These are phyloP conservation scores for Neurospora sp. DNA, from an alignment of 495 filamentous ascomycete species.

Conservation along the genomic window DNA sequence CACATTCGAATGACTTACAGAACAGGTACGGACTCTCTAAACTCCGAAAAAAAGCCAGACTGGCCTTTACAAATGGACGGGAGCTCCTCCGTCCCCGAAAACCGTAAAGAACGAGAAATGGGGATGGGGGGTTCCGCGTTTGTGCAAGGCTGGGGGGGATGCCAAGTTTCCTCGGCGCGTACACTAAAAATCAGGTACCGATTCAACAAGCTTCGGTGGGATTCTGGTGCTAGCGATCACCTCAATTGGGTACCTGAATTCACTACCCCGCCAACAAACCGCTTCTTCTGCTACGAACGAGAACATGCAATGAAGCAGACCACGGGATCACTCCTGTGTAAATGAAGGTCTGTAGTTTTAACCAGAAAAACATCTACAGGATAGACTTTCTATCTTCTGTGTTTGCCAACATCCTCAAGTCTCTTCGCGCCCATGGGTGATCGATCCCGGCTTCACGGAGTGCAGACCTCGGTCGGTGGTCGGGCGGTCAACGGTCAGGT, in stretches of 20 bases:
- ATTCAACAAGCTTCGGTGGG: background rate
- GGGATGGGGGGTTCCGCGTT: background rate
- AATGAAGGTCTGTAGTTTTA: too few species aligned
- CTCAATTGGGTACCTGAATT: background rate
- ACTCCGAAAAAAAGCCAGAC: background rate
- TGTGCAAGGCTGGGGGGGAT: background rate
- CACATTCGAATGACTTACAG: background rate
- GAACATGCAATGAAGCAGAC: background rate
- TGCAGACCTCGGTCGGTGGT: background rate
- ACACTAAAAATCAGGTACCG: background rate
- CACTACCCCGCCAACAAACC: background rate
- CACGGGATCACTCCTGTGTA: background rate
- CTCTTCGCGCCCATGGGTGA: background rate
- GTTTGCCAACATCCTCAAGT: background rate
- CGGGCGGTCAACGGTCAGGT: background rate
- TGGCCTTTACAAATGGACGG: background rate
- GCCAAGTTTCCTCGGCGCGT: background rate
- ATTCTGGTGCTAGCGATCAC: background rate
- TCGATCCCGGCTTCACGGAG: background rate
- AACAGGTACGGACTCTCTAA: background rate
- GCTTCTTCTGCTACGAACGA: background rate
- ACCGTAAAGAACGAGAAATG: background rate
- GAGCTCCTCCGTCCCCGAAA: background rate
- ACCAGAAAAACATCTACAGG: background rate
- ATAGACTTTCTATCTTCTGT: background rate